These are phyloP conservation scores for Hygrophoropsis aurantiaca DNA, from an alignment of 768 basidiomycete genomes.

Conservation along the genomic window DNA sequence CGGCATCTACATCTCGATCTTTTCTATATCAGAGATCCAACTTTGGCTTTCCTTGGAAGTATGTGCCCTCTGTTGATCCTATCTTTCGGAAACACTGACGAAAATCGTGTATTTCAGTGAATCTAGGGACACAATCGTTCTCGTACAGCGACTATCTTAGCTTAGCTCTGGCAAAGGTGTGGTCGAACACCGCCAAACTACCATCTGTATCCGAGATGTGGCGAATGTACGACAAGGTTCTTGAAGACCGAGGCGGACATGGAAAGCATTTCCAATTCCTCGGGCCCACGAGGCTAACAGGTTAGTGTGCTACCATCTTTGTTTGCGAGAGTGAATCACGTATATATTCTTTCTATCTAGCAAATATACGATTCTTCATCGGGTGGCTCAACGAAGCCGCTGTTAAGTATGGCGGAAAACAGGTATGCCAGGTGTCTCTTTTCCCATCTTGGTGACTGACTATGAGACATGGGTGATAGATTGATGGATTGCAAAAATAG, in stretches of 20 bases:
- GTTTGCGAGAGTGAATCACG: slow-evolving; percentile 20
- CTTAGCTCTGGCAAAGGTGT: slow-evolving; percentile 38
- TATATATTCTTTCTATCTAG: slow-evolving; percentile 12
- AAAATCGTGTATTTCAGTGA: slow-evolving; percentile 22
- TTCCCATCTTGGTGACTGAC: not conserved
- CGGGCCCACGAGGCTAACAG: slow-evolving; percentile 26
- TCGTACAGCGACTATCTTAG: slow-evolving; percentile 37
- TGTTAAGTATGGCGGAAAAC: slow-evolving; percentile 36
- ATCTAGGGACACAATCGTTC: slow-evolving; percentile 41
- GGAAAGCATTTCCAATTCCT: slow-evolving; percentile 38
- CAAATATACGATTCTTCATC: slow-evolving; percentile 31
- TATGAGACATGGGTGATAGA: not conserved
- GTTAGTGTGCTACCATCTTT: slow-evolving; percentile 12
- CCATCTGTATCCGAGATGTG: slow-evolving; percentile 32
- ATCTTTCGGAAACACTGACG: not conserved
- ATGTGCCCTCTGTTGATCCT: slow-evolving; percentile 4
- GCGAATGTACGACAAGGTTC: slow-evolving; percentile 29
- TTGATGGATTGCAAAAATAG: not conserved
- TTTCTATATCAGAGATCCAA: slow-evolving; percentile 46
- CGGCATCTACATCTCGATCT: slow-evolving; percentile 40
- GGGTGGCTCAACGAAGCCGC: slow-evolving; percentile 43
- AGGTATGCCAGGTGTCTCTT: slow-evolving; percentile 19
- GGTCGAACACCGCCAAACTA: slow-evolving; percentile 36
- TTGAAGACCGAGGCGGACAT: slow-evolving; percentile 34
- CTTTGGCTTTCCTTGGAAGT: slow-evolving; percentile 40